Evolutionary conservation across 2,329 filamentous ascomycete species (phyloP).

Genomic region (Penicillium hesseltinei): DNA sequence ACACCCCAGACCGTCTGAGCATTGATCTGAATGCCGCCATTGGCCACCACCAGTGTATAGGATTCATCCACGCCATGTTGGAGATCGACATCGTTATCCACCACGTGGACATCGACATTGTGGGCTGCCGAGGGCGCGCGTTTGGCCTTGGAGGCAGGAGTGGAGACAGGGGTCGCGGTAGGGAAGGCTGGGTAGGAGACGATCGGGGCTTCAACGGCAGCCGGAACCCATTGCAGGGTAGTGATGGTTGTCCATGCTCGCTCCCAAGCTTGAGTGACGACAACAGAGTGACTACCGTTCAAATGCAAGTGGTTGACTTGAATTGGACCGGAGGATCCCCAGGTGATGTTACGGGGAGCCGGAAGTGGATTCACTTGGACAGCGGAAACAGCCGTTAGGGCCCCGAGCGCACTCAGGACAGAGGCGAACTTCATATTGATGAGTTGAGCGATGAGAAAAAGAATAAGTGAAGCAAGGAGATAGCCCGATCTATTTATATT

Average conservation of each 20-base stretch:
- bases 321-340: slow-evolving; percentile 53
- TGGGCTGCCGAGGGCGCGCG: slow-evolving; percentile 36
- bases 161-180: slow-evolving; percentile 33
- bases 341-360: slow-evolving; percentile 53
- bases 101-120: slow-evolving; percentile 48
- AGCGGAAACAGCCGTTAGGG: slow-evolving; percentile 42
- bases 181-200: slow-evolving; percentile 54
- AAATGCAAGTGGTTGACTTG: slow-evolving; percentile 42
- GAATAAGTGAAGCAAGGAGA: neutral
- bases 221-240: slow-evolving; percentile 54
- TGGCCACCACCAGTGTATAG: slow-evolving; percentile 50
- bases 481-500: slow-evolving; percentile 18
- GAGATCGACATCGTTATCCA: slow-evolving; percentile 48
- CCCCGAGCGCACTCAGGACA: slow-evolving; percentile 28
- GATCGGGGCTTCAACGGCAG: slow-evolving; percentile 53
- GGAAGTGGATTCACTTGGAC: slow-evolving; percentile 56
- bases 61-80: slow-evolving; percentile 58
- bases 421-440: slow-evolving; percentile 30
- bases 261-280: slow-evolving; percentile 50
- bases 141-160: slow-evolving; percentile 31
- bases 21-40: slow-evolving; percentile 47
- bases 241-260: slow-evolving; percentile 51
- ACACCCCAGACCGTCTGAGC: slow-evolving; percentile 55
- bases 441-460: slow-evolving; percentile 4
- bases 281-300: slow-evolving; percentile 25